Conservation (phyloP, 192 early-diverging fungal species). For the Cladochytrium replicatum region DNA sequence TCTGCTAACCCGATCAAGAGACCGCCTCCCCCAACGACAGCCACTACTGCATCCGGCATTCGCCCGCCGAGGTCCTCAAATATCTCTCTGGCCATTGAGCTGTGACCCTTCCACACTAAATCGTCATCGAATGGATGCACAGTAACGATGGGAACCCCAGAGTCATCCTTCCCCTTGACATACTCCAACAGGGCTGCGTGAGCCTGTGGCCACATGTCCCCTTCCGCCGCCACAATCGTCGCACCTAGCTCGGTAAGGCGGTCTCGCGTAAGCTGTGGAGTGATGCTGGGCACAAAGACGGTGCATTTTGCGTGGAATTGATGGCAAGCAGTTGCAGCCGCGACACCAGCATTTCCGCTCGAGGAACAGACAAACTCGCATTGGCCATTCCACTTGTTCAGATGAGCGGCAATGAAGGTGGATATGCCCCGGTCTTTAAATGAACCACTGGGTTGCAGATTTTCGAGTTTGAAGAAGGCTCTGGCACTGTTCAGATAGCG, state of each 20-base stretch:
- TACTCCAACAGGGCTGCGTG: conserved; percentile 14
- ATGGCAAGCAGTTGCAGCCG: conserved; percentile 11
- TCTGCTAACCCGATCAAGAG: conserved; percentile 22
- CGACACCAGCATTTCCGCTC: conserved; percentile 31
- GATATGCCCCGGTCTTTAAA: conserved; percentile 16
- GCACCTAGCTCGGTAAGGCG: conserved; percentile 14
- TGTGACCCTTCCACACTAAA: conserved; percentile 23
- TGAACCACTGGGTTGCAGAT: conserved; percentile 18
- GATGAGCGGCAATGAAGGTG: not conserved
- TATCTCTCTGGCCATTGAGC: conserved; percentile 20
- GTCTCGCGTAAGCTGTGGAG: conserved; percentile 1
- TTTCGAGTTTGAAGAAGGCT: conserved; percentile 20
- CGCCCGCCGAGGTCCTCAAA: conserved; percentile 7
- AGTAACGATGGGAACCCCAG: too few relatives aligned
- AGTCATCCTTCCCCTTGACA: conserved; percentile 3
- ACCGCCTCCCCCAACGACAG: conserved; percentile 30
- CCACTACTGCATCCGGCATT: conserved; percentile 23
- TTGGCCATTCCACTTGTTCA: not conserved
- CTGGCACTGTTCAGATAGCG: too few relatives aligned
- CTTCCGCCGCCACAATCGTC: conserved; percentile 13
- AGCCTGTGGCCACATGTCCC: conserved; percentile 25
- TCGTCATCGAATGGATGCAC: conserved; percentile 33
- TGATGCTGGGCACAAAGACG: conserved; percentile 25
- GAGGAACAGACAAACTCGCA: conserved; percentile 27
- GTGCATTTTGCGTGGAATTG: not conserved